Evolutionary conservation across 2,329 filamentous ascomycete species (phyloP), one percentile per base, ranked within the genome.

Genomic region (Raffaelea deltoideospora): DNA sequence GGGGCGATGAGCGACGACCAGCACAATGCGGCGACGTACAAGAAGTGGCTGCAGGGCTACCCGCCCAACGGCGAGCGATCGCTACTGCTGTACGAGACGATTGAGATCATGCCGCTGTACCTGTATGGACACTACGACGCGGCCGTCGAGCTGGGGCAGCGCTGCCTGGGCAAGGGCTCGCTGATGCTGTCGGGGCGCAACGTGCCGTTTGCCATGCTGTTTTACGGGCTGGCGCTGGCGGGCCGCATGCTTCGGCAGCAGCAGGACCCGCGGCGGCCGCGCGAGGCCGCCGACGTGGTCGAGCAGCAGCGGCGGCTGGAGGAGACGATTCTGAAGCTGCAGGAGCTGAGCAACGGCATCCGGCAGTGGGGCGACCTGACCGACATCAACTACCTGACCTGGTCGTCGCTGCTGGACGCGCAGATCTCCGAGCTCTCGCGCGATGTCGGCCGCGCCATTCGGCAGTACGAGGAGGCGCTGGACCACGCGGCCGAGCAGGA

Each of bases 401-500:
- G 78, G 76, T 72, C 77, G 5, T 70, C 67, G 39, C 58, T 84
- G 13, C 60, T 88, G 1, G 68, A 74, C 37, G 81, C 79, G 2
- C 76, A 84, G 46, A 59, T 82, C 15, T 65, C 70, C 3, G 81
- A 87, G 45, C 59, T 82, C 38, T 58, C 61, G 5, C 57, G 57
- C 8, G 58, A 77, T 24, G 65, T 74, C 41, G 74, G 70, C 3
- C 50, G 55, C 3, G 74, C 78, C 8, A 63, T 86, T 24, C 60
- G 60, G 19, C 59, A 68, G 31, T 87, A 84, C 48, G 82, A 88
- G 50, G 64, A 72, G 42, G 73, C 76, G 7, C 57, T 86, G 39
- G 79, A 87, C 47, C 80, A 86, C 48, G 72, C 77, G 11, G 65
- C 79, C 17, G 65, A 79, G 38, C 67, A 83, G 46, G 65, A 66